Conservation (phyloP, 305 asterid genomes). For the Rubia tinctorum region DNA sequence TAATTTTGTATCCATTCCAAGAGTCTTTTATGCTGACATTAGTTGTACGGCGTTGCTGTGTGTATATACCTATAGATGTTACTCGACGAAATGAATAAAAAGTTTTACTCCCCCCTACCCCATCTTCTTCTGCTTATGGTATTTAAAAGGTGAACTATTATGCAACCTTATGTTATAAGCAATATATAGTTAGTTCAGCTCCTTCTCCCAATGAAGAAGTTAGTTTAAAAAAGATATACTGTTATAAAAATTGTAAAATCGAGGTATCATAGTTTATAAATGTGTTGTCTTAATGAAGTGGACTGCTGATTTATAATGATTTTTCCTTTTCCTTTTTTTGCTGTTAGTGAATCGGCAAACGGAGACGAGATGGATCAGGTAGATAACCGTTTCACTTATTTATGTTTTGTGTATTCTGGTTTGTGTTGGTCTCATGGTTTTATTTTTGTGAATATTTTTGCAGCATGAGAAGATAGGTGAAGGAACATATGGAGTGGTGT, state of each 20-base stretch:
- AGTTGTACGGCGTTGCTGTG: too few relatives aligned
- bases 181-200: too few relatives aligned
- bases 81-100: too few relatives aligned
- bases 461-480: slow-evolving; percentile 99
- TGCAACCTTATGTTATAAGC: too few relatives aligned
- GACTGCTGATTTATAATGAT: neutral
- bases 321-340: neutral
- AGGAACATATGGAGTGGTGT: slow-evolving; percentile 98
- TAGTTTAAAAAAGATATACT: neutral
- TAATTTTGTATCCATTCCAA: too few relatives aligned
- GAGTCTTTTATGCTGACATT: too few relatives aligned
- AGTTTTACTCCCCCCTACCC: too few relatives aligned
- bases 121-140: too few relatives aligned
- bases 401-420: slow-evolving; percentile 2
- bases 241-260: neutral
- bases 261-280: neutral
- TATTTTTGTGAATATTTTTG: slow-evolving; percentile 15
- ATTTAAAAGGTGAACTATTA: too few relatives aligned
- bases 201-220: too few relatives aligned
- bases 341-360: slow-evolving; percentile 10
- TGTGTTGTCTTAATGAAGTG: neutral
- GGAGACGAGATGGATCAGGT: slow-evolving; percentile 69
- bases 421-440: slow-evolving; percentile 15
- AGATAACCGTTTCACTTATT: slow-evolving; percentile 6
- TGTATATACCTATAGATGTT: too few relatives aligned